phyloP scores from a whole-genome alignment of 2,329 filamentous ascomycete species.

The Beauveria sp. region DNA sequence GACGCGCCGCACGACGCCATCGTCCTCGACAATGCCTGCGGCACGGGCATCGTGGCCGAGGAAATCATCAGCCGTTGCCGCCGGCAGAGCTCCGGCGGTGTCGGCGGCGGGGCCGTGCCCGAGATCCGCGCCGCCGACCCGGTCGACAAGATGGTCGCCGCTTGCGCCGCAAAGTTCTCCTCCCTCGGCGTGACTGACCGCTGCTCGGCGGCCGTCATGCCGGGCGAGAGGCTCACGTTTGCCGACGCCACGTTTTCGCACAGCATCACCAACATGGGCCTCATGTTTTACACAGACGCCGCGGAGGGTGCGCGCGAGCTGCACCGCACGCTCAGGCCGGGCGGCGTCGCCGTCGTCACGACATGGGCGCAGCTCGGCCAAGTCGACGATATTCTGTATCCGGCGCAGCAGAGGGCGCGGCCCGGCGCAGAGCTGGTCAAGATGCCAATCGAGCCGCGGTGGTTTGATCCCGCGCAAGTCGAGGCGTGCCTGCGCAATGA shows the following conservation, averaged over 20 bases:
- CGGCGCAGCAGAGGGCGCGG: conserved; percentile 10
- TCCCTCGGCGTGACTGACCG: conserved; percentile 6
- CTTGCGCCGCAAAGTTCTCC: conserved; percentile 14
- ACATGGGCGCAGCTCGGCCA: conserved; percentile 17
- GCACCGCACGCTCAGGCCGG: conserved; percentile 28
- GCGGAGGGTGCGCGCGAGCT: conserved; percentile 28
- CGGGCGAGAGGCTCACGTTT: conserved; percentile 19
- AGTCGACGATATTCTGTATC: conserved; percentile 11
- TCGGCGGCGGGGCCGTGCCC: neutral
- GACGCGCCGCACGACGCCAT: neutral
- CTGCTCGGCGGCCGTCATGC: conserved; percentile 13
- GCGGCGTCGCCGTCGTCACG: conserved; percentile 30
- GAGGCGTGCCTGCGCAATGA: neutral
- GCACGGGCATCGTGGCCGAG: conserved; percentile 19
- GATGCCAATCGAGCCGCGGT: conserved; percentile 12
- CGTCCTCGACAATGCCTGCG: conserved; percentile 23
- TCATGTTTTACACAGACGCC: conserved; percentile 27
- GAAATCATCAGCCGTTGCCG: conserved; percentile 13
- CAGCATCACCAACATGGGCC: conserved; percentile 31
- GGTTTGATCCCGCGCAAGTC: conserved; percentile 10
- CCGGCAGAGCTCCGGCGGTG: neutral
- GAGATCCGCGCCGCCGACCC: conserved; percentile 16
- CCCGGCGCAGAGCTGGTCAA: conserved; percentile 12
- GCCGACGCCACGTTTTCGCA: conserved; percentile 27
- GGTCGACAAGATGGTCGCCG: conserved; percentile 16